Percentiles rank a stretch among this genome's conserved stretches.
Conservation (phyloP, 331 rosid species). For the Arachis monticola region DNA sequence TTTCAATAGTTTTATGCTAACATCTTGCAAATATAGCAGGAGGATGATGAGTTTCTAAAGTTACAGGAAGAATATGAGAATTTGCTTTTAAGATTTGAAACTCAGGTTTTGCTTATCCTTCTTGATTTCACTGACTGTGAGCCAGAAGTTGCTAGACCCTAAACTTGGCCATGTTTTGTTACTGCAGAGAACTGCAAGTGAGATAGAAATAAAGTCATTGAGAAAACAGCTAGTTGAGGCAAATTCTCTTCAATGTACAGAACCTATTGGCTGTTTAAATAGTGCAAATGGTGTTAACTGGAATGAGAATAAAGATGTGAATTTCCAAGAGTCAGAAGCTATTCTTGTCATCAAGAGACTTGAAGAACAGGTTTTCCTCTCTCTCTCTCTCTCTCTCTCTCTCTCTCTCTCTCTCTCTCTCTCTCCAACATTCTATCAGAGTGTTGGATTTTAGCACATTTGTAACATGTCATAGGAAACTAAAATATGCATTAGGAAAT, state of each 20-base stretch:
- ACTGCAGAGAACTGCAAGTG: conserved; percentile 70
- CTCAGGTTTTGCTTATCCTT: conserved; percentile 53
- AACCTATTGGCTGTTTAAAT: conserved; percentile 41
- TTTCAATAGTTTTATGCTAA: conserved; percentile 37
- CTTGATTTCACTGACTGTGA: conserved; percentile 13
- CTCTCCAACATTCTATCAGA: too few species aligned
- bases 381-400: not conserved
- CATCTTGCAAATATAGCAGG: conserved; percentile 60
- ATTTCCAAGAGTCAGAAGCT: conserved; percentile 67
- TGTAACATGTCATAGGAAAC: too few species aligned
- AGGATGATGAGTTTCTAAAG: conserved; percentile 52
- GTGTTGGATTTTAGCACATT: too few species aligned
- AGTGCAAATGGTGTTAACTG: conserved; percentile 34
- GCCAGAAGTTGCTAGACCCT: conserved; percentile 20
- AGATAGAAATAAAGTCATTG: conserved; percentile 71
- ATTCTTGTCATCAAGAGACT: conserved; percentile 81
- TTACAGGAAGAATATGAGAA: conserved; percentile 73
- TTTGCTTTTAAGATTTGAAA: conserved; percentile 67
- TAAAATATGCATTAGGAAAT: too few species aligned
- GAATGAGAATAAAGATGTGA: conserved; percentile 55
- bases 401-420: not conserved
- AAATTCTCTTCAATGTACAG: conserved; percentile 41
- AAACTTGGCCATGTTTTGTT: conserved; percentile 28
- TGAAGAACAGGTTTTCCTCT: conserved; percentile 76
- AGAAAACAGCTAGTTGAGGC: conserved; percentile 59